Conservation (phyloP, 139 green algal genomes). For the Deuterostichococcus epilithicus region DNA sequence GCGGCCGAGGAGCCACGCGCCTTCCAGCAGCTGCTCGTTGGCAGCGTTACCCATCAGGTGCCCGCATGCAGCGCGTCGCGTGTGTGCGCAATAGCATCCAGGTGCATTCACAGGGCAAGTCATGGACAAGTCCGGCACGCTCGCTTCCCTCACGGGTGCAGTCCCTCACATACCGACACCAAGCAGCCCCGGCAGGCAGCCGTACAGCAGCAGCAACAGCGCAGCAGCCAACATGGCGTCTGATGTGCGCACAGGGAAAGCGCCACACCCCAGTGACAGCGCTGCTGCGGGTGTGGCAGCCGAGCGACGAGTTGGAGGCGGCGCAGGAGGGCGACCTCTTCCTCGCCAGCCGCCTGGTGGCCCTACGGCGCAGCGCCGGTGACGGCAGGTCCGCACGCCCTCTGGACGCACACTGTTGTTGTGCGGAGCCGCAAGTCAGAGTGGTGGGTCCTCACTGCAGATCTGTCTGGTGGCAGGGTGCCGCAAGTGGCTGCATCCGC, state of each 20-base stretch:
- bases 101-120: not conserved
- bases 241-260: not conserved
- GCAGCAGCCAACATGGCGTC: not conserved
- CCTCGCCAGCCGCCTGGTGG: not conserved
- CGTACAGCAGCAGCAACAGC: not conserved
- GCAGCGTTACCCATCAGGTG: slow-evolving; percentile 13
- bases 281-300: not conserved
- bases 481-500: too few species aligned
- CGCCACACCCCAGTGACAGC: too few species aligned
- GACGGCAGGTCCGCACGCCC: not conserved
- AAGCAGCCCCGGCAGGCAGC: not conserved
- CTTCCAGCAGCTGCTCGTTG: slow-evolving; percentile 11
- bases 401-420: too few species aligned
- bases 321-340: not conserved
- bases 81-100: not conserved
- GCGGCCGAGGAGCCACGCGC: not conserved
- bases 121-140: not conserved
- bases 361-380: not conserved
- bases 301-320: not conserved
- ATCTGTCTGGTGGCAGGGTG: too few species aligned
- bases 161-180: too few species aligned
- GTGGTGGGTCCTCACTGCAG: too few species aligned
- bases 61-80: too few species aligned
- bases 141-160: not conserved
- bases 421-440: too few species aligned